Base-by-base conservation (phyloP, 2,329 filamentous ascomycete species). In the Aschersonia sp. region DNA sequence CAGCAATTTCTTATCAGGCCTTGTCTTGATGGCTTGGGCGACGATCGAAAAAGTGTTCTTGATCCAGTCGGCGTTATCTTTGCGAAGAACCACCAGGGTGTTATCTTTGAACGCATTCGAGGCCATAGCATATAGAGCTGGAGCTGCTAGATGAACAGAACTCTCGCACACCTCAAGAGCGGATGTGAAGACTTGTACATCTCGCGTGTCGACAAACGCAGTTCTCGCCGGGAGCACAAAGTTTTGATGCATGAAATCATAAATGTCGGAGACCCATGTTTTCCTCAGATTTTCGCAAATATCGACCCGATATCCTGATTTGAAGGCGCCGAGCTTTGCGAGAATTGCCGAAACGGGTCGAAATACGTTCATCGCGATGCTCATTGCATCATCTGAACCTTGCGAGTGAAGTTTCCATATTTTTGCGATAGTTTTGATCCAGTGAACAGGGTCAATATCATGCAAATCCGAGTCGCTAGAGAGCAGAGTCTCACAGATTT, bases 331-430 rank as follows among this genome's bases (percentile, higher is more conserved):
- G 5, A 76, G 49, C 46, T 63, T 68, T 11, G 62, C 63, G 1
- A 76, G 54, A 31, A 76, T 58, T 33, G 50, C 46, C 32, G 60
- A 57, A 31, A 57, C 48, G 50, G 66, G 59, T 0, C 59, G 55
- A 42, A 73, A 73, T 5, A 78, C 58, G 45, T 70, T 61, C 2
- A 59, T 63, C 2, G 75, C 72, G 30, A 77, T 70, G 40, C 76
- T 69, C 6, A 66, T 50, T 3, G 62, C 63, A 53, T 79, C 76
- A 30, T 65, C 62, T 4, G 60, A 60, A 14, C 65, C 68, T 50
- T 73, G 72, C n/a, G 73, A 61, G 53, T 75, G 76, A 5, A 79
- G 62, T 22, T 71, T 65, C 76, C 76, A 80, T 5, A 78, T 56
- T 1, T 63, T 58, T 4, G 63, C 60, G 42, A 73, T 59, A 2